phyloP scores from a whole-genome alignment of 2,329 filamentous ascomycete species.

The Thelonectria blattea region DNA sequence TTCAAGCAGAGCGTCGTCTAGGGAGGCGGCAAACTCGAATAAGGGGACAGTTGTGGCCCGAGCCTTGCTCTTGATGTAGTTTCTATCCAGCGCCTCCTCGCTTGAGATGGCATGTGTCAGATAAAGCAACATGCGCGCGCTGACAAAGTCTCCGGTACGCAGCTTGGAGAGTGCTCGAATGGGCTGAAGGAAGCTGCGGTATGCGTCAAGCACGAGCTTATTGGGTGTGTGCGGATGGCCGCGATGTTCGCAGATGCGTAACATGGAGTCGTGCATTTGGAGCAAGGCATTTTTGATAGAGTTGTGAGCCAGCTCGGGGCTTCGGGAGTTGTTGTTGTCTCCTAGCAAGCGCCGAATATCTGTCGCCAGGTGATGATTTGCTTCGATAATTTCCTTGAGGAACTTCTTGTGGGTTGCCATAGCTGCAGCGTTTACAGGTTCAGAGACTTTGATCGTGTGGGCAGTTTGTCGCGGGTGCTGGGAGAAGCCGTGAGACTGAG shows the following conservation, averaged over 20 bases:
- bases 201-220: neutral
- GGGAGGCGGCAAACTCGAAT: neutral
- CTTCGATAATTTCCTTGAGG: neutral
- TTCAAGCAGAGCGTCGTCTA: constrained; percentile 5
- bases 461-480: no score
- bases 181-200: neutral
- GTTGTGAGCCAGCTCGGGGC: no score
- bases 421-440: neutral
- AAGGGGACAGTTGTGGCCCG: neutral
- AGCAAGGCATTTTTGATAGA: neutral
- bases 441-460: no score
- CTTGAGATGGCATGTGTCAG: neutral
- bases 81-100: neutral
- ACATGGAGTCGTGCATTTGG: neutral
- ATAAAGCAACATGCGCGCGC: constrained; percentile 3
- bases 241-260: neutral
- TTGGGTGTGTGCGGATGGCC: neutral
- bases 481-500: no score
- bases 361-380: neutral
- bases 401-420: constrained; percentile 6
- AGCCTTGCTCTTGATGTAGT: neutral
- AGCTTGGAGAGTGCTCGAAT: neutral
- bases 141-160: neutral
- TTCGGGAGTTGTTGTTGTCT: neutral
- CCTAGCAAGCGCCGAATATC: neutral